Conservation (phyloP, 192 early-diverging fungal genomes). For the Podila verticillata region DNA sequence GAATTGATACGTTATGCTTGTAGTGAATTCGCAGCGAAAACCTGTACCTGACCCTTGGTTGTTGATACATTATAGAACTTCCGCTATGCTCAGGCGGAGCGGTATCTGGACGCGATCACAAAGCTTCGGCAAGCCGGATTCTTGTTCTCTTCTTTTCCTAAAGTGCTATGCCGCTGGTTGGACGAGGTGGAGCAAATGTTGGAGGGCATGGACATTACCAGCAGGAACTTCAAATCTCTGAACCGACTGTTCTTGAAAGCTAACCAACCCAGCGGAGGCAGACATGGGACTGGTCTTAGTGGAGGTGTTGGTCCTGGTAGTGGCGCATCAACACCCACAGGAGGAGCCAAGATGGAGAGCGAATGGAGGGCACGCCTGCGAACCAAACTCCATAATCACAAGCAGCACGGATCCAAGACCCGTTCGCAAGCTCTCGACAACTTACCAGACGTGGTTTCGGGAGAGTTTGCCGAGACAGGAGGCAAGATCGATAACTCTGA, state of each 20-base stretch:
- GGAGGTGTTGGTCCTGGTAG: neutral
- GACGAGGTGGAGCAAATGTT: constrained; percentile 45
- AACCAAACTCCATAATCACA: constrained; percentile 16
- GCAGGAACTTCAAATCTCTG: constrained; percentile 27
- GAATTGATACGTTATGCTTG: neutral
- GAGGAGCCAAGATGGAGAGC: neutral
- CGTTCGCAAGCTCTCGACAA: neutral
- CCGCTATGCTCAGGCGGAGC: constrained; percentile 41
- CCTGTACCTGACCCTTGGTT: neutral
- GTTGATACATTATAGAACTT: constrained; percentile 31
- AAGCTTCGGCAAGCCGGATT: constrained; percentile 57
- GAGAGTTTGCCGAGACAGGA: neutral
- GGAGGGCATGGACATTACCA: constrained; percentile 20
- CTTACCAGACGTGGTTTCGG: neutral
- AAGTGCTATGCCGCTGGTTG: constrained; percentile 57
- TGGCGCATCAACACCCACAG: neutral
- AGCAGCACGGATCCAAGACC: neutral
- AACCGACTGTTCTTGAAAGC: constrained; percentile 26
- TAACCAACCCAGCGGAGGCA: constrained; percentile 2
- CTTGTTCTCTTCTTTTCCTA: constrained; percentile 52
- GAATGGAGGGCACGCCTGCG: constrained; percentile 27
- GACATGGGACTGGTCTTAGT: constrained; percentile 10
- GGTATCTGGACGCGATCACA: constrained; percentile 53
- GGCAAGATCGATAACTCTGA: neutral
- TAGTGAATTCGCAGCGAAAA: no score